Conservation (phyloP, 208 protist species). For the Acanthamoeba healyi region DNA sequence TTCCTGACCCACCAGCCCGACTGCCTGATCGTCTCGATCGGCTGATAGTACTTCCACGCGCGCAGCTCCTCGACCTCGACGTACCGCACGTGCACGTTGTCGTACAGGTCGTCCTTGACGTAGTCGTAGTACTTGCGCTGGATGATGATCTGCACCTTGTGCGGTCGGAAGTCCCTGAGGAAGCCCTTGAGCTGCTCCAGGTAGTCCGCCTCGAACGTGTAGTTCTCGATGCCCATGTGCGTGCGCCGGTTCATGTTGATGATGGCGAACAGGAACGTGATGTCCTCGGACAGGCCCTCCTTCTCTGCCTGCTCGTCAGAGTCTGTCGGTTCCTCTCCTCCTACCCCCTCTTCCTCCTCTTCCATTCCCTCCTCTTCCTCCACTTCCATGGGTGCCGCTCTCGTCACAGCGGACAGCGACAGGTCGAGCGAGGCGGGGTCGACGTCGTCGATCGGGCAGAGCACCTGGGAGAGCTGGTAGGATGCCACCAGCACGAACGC, state of each 20-base stretch:
- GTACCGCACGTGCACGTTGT: slow-evolving; percentile 26
- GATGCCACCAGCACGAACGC: neutral
- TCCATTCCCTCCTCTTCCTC: neutral
- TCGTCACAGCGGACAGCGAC: no score
- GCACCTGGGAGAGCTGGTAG: neutral
- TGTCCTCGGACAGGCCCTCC: slow-evolving; percentile 2
- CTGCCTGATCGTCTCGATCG: neutral
- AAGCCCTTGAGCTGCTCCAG: slow-evolving; percentile 32
- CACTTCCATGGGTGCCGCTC: neutral
- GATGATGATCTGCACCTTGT: slow-evolving; percentile 68
- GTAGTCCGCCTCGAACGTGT: slow-evolving; percentile 65
- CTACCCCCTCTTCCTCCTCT: slow-evolving; percentile 48
- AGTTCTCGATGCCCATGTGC: slow-evolving; percentile 70
- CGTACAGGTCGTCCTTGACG: slow-evolving; percentile 23
- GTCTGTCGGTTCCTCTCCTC: no score
- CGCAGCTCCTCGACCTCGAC: slow-evolving; percentile 63
- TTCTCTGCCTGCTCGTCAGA: no score
- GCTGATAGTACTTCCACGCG: slow-evolving; percentile 41
- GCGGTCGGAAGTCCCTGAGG: neutral
- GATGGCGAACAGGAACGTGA: slow-evolving; percentile 58
- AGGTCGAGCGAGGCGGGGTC: no score
- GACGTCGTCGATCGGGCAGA: slow-evolving; percentile 9
- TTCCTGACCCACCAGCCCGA: slow-evolving; percentile 17
- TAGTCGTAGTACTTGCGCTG: slow-evolving; percentile 32
- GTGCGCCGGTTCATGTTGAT: slow-evolving; percentile 65